These are phyloP conservation scores for Hordeum vulgare DNA, from an alignment of 176 grass and related monocot species.

Conservation along the genomic window MorexV3_pseudomolecules_assembly NC_058521.1:578928804-578929303, in stretches of 20 bases:
- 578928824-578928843: too few relatives aligned
- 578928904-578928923: background rate
- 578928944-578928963: background rate
- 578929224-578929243: background rate
- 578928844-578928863: too few relatives aligned
- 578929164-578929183: background rate
- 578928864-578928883: background rate
- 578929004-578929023: background rate
- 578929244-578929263: constrained; percentile 3
- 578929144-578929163: background rate
- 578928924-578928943: background rate
- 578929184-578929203: background rate
- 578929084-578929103: constrained; percentile 7
- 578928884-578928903: constrained; percentile 24
- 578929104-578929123: background rate
- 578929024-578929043: background rate
- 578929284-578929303: constrained; percentile 55
- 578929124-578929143: background rate
- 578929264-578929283: constrained; percentile 24
- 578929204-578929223: background rate
- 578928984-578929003: background rate
- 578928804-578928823: too few relatives aligned
- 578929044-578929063: background rate
- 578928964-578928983: background rate
- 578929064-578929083: constrained; percentile 17